These are phyloP conservation scores for Thalassiosira mediterranea DNA, from an alignment of 352 stramenopile genomes.

Conservation along the genomic window DNA sequence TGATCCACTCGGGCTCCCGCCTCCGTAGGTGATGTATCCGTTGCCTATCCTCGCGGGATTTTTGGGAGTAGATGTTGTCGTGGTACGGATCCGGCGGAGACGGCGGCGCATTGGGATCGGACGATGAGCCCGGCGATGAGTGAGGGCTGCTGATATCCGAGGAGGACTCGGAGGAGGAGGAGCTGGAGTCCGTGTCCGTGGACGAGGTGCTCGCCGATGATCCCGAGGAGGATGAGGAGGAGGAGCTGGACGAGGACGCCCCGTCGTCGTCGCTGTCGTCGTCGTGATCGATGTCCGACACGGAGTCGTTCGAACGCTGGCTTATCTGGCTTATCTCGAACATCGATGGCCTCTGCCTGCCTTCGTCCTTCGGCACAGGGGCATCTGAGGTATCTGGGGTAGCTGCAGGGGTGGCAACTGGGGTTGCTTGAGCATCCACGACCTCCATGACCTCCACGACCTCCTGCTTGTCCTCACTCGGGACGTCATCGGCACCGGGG, in stretches of 20 bases:
- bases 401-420: too few relatives aligned
- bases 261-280: slow-evolving; percentile 7
- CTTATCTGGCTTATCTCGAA: too few relatives aligned
- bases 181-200: slow-evolving; percentile 27
- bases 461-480: neutral
- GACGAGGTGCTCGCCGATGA: slow-evolving; percentile 17
- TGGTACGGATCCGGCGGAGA: neutral
- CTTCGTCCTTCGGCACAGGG: neutral
- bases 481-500: neutral
- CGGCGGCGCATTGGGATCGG: neutral
- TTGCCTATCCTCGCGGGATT: too few relatives aligned
- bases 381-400: too few relatives aligned
- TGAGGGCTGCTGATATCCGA: too few relatives aligned
- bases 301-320: neutral
- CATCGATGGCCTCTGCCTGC: neutral
- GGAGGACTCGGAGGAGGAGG: slow-evolving; percentile 19
- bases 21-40: slow-evolving; percentile 1
- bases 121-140: slow-evolving; percentile 19
- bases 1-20: slow-evolving; percentile 33
- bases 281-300: slow-evolving; percentile 13
- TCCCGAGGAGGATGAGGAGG: slow-evolving; percentile 21
- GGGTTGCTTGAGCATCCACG: neutral
- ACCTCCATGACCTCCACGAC: neutral
- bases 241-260: slow-evolving; percentile 22
- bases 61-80: neutral